Base-by-base conservation (phyloP, 768 basidiomycete species). In the Trametes punicea region DNA sequence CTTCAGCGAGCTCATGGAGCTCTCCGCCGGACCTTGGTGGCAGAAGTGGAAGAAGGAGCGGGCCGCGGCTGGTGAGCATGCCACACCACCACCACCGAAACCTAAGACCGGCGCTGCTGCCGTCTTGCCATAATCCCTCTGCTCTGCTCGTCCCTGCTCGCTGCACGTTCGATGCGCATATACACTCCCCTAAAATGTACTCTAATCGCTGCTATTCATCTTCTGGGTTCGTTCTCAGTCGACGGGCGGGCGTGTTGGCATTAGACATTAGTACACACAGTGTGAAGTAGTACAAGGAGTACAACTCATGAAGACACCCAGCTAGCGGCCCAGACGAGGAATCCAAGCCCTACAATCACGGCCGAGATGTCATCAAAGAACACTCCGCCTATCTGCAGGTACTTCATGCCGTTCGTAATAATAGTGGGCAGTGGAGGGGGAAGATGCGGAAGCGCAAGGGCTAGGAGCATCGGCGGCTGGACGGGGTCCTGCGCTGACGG, bases 321-420 rank as follows among this genome's bases (percentile, higher is more conserved):
- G 15, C 56, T 61, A 9, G 65, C 65, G 23, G 63, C 31, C 64
- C 64, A 69, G 46, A 69, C 57, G 16, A 69, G 51, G 11, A 92
- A 65, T 6, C 90, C 90, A 6, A 92, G 67, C 2, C 84, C 87
- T n/a, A 92, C 81, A 6, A 92, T 65, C 4, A 88, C 65, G 1
- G 80, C 81, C 2, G 88, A 81, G 0, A 93, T 68, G 62, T 90
- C 90, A 57, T 93, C 85, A 23, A 90, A 67, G 65, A 91, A 80
- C 23, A 81, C 65, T 1, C 81, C 78, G 7, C 78, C 81, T 78
- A 93, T 82, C 56, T 82, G 81, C 23, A 87, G 55, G 71, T 92
- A 91, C 58, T 82, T 85, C 56, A 88, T 65, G 2, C 74, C 76
- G 55, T 83, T 83, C 45, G 80, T 73, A 57, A 91, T 79, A n/a